These are phyloP conservation scores for Colletotrichum sp. DNA, from an alignment of 2,329 filamentous ascomycete species.

Conservation along the genomic window DNA sequence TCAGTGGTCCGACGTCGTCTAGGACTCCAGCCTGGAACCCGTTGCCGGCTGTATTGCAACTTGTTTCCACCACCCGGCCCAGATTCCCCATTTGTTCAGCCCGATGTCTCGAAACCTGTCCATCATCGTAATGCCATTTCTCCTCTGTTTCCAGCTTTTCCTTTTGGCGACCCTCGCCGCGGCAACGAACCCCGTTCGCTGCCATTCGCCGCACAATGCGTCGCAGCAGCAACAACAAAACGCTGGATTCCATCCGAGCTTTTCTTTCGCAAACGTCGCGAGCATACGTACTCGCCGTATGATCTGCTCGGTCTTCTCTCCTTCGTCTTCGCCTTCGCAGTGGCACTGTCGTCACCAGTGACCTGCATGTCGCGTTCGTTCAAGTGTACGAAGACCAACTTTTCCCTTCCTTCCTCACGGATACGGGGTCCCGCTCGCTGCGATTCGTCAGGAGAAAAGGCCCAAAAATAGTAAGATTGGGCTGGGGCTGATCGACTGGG, in stretches of 20 bases:
- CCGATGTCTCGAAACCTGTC: constrained; percentile 5
- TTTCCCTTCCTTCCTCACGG: neutral
- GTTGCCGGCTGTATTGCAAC: neutral
- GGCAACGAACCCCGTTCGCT: neutral
- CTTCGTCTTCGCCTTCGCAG: neutral
- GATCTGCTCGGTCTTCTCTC: neutral
- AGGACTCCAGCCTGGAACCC: neutral
- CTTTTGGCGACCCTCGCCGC: neutral
- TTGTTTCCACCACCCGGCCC: constrained; percentile 5
- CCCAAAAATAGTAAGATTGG: constrained; percentile 24
- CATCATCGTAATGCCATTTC: neutral
- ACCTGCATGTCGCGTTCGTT: neutral
- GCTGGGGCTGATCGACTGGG: constrained; percentile 21
- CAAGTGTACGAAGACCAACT: neutral
- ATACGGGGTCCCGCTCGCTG: neutral
- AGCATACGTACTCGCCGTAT: neutral
- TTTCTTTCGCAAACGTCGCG: neutral
- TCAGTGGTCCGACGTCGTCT: neutral
- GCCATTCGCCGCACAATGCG: neutral
- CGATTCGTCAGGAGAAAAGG: constrained; percentile 1
- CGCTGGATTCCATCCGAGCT: neutral
- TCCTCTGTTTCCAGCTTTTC: neutral
- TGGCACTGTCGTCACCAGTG: neutral
- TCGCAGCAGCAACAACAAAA: neutral
- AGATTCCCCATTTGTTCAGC: constrained; percentile 3